A percentile compares a stretch with the other conserved stretches of the same genome.
phyloP scores from a whole-genome alignment of 768 basidiomycete genomes.

The Psilocybe sp. region DNA sequence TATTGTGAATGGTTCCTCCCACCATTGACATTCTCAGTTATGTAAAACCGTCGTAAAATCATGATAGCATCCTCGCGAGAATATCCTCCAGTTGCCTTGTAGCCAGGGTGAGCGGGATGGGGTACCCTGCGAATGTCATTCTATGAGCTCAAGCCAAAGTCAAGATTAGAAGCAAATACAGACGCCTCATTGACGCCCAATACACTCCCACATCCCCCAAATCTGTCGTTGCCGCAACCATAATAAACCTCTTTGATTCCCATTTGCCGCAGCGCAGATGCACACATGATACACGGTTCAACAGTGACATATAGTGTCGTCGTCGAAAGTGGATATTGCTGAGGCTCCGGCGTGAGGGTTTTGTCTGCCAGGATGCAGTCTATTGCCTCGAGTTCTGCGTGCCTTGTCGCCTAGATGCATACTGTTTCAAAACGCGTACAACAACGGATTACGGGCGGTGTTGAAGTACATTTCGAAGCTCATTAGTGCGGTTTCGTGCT shows the following conservation, averaged over 20 bases:
- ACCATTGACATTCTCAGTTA: conserved; percentile 94
- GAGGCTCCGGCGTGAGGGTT: conserved; percentile 48
- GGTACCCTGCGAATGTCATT: conserved; percentile 44
- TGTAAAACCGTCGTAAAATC: conserved; percentile 82
- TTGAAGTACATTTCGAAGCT: conserved; percentile 77
- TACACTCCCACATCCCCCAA: conserved; percentile 96
- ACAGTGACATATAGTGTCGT: conserved; percentile 97
- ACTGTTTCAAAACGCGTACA: background rate
- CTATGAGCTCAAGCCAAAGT: background rate
- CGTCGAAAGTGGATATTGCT: conserved; percentile 62
- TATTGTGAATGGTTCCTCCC: conserved; percentile 8
- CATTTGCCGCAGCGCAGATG: conserved; percentile 89
- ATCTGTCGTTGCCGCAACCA: conserved; percentile 93
- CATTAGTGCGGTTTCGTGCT: conserved; percentile 92
- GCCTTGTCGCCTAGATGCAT: conserved; percentile 77
- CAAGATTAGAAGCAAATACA: conserved; percentile 17
- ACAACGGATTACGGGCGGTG: conserved; percentile 2
- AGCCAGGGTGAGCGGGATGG: conserved; percentile 75
- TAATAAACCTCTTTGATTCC: conserved; percentile 90
- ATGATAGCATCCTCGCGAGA: conserved; percentile 83
- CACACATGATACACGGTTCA: conserved; percentile 99
- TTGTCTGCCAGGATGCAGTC: conserved; percentile 75
- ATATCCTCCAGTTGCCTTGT: conserved; percentile 73
- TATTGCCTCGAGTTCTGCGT: conserved; percentile 97
- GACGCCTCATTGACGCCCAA: conserved; percentile 80